phyloP scores from a whole-genome alignment of 1,139 yeast genomes.

The Hansenula sp. region DNA sequence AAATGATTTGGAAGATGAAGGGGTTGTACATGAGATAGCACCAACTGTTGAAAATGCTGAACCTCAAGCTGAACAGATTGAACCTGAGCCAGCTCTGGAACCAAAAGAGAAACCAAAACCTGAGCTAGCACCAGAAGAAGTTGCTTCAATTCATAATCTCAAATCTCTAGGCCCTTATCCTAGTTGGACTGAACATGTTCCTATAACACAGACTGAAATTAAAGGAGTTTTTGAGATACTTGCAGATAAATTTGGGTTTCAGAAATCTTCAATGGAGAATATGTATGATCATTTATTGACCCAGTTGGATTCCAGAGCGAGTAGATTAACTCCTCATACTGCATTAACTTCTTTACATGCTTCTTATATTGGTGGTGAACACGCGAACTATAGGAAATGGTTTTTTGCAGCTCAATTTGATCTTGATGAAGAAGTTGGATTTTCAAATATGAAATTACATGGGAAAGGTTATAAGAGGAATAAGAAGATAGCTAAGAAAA shows the following conservation, averaged over 20 bases:
- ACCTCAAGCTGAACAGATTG: no score
- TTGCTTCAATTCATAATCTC: neutral
- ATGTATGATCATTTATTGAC: conserved; percentile 62
- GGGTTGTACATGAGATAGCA: no score
- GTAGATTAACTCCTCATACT: conserved; percentile 50
- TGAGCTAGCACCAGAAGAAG: neutral
- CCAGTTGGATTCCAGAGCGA: conserved; percentile 63
- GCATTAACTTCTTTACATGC: conserved; percentile 64
- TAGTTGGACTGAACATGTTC: conserved; percentile 27
- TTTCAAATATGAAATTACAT: conserved; percentile 34
- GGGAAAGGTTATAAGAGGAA: conserved; percentile 31
- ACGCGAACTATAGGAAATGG: conserved; percentile 69
- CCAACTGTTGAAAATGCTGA: no score
- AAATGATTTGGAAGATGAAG: no score
- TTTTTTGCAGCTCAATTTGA: conserved; percentile 70
- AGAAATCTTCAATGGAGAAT: conserved; percentile 55
- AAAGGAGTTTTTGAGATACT: conserved; percentile 50
- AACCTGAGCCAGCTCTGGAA: neutral
- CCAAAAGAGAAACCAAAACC: no score
- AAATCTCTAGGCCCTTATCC: conserved; percentile 10
- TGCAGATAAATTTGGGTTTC: conserved; percentile 62
- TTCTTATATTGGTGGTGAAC: conserved; percentile 67
- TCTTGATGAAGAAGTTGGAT: conserved; percentile 56
- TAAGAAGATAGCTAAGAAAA: conserved; percentile 28
- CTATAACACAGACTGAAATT: conserved; percentile 43